phyloP scores from a whole-genome alignment of 139 green algal genomes.

The Ettlia oleoabundans region DNA sequence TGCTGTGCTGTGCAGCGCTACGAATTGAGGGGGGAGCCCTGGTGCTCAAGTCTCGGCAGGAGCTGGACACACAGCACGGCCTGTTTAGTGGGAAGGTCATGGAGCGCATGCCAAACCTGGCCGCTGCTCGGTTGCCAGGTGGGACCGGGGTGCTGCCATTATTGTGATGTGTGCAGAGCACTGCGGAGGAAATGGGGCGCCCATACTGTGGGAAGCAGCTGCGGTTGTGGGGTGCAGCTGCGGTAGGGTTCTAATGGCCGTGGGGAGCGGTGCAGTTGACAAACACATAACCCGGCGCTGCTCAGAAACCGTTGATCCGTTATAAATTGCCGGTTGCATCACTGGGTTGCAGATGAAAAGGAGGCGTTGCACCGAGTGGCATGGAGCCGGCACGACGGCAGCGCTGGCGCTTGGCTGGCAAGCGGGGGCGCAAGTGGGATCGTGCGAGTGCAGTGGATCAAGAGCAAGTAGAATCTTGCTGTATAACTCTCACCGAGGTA shows the following conservation, averaged over 20 bases:
- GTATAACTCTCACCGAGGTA: too few species aligned
- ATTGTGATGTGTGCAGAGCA: too few species aligned
- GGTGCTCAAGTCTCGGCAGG: neutral
- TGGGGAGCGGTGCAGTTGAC: too few species aligned
- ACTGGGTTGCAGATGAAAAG: neutral
- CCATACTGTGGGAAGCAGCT: neutral
- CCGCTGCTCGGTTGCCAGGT: constrained; percentile 4
- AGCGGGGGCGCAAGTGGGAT: constrained; percentile 31
- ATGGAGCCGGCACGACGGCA: neutral
- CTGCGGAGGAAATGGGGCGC: neutral
- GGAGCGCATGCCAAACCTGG: constrained; percentile 16
- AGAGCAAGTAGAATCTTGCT: neutral
- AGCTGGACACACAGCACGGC: constrained; percentile 20
- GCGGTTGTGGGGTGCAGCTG: too few species aligned
- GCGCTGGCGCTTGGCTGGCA: constrained; percentile 26
- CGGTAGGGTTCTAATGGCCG: too few species aligned
- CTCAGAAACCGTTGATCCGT: neutral
- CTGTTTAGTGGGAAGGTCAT: constrained; percentile 18
- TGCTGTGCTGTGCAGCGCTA: constrained; percentile 16
- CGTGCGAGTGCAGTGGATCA: constrained; percentile 32
- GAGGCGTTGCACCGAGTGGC: constrained; percentile 43
- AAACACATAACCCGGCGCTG: too few species aligned
- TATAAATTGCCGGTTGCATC: neutral
- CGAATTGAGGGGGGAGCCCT: constrained; percentile 13
- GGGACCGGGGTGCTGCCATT: neutral